These are phyloP conservation scores for Coemansia sp. DNA, from an alignment of 192 early-diverging fungal genomes.

Conservation along the genomic window DNA sequence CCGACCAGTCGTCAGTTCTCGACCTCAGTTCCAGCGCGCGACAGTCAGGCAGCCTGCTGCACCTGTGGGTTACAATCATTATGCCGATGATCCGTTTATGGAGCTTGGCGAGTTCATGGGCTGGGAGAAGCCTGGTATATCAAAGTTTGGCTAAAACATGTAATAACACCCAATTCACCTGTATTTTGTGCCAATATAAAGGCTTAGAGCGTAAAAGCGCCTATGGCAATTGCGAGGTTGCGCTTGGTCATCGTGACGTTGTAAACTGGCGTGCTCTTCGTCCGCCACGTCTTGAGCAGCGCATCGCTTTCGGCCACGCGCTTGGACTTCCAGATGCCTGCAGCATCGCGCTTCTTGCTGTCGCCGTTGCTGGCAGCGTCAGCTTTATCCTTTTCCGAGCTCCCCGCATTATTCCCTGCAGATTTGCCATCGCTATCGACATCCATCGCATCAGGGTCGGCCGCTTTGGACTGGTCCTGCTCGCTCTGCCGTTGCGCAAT, in stretches of 20 bases:
- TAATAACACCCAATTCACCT: too few relatives aligned
- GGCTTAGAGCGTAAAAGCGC: conserved; percentile 60
- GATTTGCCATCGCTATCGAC: conserved; percentile 14
- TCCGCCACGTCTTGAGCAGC: conserved; percentile 74
- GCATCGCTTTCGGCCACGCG: conserved; percentile 52
- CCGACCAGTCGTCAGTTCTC: conserved; percentile 11
- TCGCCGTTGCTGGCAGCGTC: neutral
- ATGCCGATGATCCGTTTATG: conserved; percentile 36
- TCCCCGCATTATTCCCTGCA: conserved; percentile 4
- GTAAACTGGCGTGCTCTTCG: conserved; percentile 91
- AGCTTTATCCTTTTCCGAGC: conserved; percentile 4
- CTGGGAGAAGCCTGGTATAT: conserved; percentile 42
- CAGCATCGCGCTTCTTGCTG: conserved; percentile 52
- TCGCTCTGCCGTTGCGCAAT: conserved; percentile 28
- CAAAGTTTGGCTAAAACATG: conserved; percentile 31
- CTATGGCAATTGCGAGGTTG: conserved; percentile 83
- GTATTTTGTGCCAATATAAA: too few relatives aligned
- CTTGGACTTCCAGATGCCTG: conserved; percentile 51
- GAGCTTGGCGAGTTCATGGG: conserved; percentile 27
- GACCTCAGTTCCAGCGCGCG: neutral
- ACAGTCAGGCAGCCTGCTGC: neutral
- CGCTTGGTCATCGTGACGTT: conserved; percentile 78
- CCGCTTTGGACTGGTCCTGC: neutral
- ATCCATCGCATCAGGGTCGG: conserved; percentile 29
- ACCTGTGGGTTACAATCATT: conserved; percentile 35